Evolutionary conservation across 306 rosid genomes (phyloP), one percentile per base, ranked within the genome.

Genomic region (Acacia confusa): DNA sequence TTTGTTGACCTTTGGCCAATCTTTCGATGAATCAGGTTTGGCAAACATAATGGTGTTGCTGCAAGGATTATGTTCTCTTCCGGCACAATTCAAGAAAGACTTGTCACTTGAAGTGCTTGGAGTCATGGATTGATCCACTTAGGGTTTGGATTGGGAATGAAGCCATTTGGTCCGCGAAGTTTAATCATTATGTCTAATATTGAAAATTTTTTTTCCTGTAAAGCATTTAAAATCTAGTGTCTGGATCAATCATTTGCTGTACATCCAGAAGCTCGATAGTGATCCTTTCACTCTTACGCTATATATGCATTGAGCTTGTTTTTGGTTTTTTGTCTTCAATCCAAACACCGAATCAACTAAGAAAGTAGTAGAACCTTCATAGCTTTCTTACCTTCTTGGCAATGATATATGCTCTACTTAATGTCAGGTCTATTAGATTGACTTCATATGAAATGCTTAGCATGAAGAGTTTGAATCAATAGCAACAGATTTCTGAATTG

Each of bases 81-180:
- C 28, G 17, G 57, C 38, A 25, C 27, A 81, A 58, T 75, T 25
- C 76, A 48, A 60, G 88, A 82, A 69, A 20, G 34, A 41, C 79
- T 47, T 71, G 15, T 79, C 76, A 69, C 82, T 80, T 81, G 80
- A 88, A 61, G 83, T 79, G 74, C 72, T 68, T 78, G 91, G 72
- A 78, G 78, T 81, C 58, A 83, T 75, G 90, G 81, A 40, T 84
- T 82, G 65, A 50, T 68, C 77, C 70, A 78, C 77, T 78, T 41
- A 0, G 74, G 74, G 78, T 63, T 75, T 53, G 84, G 81, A 83
- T 81, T 50, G 91, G 89, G 91, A 85, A 88, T 88, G 91, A 85
- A 85, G 91, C 91, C 86, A 81, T 81, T 70, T 78, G 91, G 87
- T 88, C 91, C 91, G 78, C 58, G 63, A 81, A 78, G 85, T 79